Conservation (phyloP, 257 asterid species). For the Prunella vulgaris region DNA sequence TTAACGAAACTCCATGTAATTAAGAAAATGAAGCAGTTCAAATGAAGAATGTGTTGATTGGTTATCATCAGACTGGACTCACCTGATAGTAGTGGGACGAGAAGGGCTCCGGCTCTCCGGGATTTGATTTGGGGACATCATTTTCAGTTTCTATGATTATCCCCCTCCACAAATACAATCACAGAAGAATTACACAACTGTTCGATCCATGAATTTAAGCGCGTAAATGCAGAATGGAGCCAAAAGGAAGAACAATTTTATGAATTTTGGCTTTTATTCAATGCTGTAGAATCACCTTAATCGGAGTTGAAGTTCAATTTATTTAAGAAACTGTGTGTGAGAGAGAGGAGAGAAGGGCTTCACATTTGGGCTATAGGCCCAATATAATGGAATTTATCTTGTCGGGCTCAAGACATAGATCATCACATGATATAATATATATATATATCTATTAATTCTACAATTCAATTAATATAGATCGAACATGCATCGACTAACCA, state of each 20-base stretch:
- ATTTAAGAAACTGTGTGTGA: neutral
- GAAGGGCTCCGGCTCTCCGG: constrained; percentile 71
- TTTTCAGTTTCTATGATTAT: constrained; percentile 16
- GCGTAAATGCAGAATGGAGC: constrained; percentile 21
- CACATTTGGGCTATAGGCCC: neutral
- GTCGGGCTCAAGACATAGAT: no score
- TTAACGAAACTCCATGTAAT: neutral
- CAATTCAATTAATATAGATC: no score
- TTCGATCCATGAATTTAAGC: constrained; percentile 19
- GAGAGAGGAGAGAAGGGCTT: neutral
- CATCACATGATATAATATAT: no score
- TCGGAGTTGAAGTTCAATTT: constrained; percentile 21
- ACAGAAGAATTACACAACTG: neutral
- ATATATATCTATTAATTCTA: no score
- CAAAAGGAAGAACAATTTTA: neutral
- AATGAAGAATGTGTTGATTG: constrained; percentile 2
- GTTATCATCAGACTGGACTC: neutral
- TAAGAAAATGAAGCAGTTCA: constrained; percentile 12
- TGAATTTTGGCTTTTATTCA: constrained; percentile 15
- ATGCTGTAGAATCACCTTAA: neutral
- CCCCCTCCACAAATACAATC: constrained; percentile 6
- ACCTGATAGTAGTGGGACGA: constrained; percentile 61
- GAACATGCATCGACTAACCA: no score
- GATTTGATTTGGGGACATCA: constrained; percentile 87
- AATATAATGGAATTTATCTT: no score